Evolutionary conservation across 164 flowering plant species (phyloP).

Genomic region (Macadamia integrifolia): DNA sequence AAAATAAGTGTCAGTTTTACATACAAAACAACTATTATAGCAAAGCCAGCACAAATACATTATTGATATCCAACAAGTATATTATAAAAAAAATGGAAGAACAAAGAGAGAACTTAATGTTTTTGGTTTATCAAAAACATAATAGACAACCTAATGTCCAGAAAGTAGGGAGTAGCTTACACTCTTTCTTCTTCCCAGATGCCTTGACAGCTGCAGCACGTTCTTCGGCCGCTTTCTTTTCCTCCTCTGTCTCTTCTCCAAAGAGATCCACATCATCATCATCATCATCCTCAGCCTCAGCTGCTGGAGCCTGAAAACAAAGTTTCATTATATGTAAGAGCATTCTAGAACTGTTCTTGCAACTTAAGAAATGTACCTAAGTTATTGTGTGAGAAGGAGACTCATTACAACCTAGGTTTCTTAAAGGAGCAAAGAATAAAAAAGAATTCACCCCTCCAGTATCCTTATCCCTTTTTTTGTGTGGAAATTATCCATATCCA

Average conservation of each 20-base stretch:
- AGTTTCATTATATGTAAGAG: background rate
- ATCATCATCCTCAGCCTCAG: constrained; percentile 50
- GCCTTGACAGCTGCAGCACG: constrained; percentile 83
- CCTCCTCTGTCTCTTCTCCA: constrained; percentile 98
- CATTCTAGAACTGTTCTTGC: background rate
- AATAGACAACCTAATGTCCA: background rate
- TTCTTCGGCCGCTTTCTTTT: constrained; percentile 92
- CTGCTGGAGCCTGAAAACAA: constrained; percentile 48
- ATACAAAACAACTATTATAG: background rate
- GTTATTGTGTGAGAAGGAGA: background rate
- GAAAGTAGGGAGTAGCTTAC: constrained; percentile 30
- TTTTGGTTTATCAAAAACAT: background rate
- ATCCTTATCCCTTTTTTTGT: too few relatives aligned
- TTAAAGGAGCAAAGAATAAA: too few relatives aligned
- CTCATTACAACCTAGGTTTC: background rate
- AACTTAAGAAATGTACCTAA: too few relatives aligned
- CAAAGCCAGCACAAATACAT: background rate
- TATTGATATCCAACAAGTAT: background rate
- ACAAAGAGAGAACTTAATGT: background rate
- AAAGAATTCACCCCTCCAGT: too few relatives aligned
- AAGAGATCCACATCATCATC: constrained; percentile 90
- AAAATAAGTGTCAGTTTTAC: background rate
- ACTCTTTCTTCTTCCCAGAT: constrained; percentile 83
- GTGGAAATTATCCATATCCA: too few relatives aligned
- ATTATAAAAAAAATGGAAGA: too few relatives aligned